Percentiles rank a stretch among this genome's conserved stretches.
Conservation (phyloP, 179 eudicot species). For the Beta macrorhiza region DNA sequence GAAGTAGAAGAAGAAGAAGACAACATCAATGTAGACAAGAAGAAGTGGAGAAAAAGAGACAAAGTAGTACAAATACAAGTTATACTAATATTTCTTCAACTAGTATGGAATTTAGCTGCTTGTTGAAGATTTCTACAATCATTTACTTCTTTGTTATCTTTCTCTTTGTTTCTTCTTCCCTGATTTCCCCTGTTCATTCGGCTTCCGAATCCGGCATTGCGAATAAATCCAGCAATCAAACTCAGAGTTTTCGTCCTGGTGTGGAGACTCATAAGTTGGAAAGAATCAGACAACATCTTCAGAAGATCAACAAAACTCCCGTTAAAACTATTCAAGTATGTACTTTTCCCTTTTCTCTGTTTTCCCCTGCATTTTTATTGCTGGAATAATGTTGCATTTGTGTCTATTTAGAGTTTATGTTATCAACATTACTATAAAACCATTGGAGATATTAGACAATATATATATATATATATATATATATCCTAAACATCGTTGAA, state of each 20-base stretch:
- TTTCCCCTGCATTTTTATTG: conserved; percentile 9
- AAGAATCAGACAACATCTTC: conserved; percentile 40
- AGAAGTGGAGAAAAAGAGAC: conserved; percentile 8
- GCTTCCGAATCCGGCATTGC: conserved; percentile 20
- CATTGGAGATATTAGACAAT: no score
- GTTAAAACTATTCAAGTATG: conserved; percentile 49
- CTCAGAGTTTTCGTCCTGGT: conserved; percentile 33
- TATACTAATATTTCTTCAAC: background rate
- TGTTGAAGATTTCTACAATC: conserved; percentile 29
- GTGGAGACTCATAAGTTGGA: conserved; percentile 33
- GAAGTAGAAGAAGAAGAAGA: conserved; percentile 23
- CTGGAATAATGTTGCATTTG: background rate
- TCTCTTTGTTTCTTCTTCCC: conserved; percentile 27
- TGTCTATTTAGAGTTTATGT: background rate
- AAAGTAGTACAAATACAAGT: background rate
- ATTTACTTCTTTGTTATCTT: conserved; percentile 28
- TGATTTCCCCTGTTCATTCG: conserved; percentile 29
- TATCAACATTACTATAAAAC: no score
- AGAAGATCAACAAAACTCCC: conserved; percentile 47
- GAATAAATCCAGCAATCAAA: conserved; percentile 17
- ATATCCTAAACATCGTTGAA: no score
- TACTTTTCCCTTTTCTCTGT: background rate
- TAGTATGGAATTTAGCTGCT: conserved; percentile 23
- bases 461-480: no score
- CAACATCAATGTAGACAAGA: conserved; percentile 34